These are phyloP conservation scores for Geum urbanum DNA, from an alignment of 306 rosid species.

Conservation along the genomic window DNA sequence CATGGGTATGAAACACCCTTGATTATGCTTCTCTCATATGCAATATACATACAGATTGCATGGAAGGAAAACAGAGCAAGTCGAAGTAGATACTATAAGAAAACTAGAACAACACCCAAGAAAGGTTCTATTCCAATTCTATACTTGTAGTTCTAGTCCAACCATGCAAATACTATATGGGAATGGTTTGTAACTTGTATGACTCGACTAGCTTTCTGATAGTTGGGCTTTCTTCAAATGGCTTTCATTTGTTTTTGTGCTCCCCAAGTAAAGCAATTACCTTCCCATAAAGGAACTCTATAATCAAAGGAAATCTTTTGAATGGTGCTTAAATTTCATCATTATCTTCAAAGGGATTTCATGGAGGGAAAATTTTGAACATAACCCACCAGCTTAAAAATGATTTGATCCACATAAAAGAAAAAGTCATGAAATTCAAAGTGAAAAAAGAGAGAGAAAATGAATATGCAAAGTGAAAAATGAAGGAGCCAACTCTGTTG, in stretches of 20 bases:
- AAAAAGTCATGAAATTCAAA: constrained; percentile 3
- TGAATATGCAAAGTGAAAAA: constrained; percentile 38
- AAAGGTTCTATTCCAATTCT: constrained; percentile 23
- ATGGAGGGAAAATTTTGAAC: background rate
- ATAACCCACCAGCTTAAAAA: constrained; percentile 3
- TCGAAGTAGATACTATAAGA: constrained; percentile 14
- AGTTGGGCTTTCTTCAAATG: constrained; percentile 16
- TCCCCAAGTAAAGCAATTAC: constrained; percentile 25
- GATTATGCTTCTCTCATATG: constrained; percentile 27
- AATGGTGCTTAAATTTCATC: constrained; percentile 8
- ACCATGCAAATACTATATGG: background rate
- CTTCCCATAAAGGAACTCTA: constrained; percentile 26
- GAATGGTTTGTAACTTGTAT: constrained; percentile 28
- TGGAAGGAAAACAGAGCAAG: constrained; percentile 17
- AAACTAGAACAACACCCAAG: constrained; percentile 33
- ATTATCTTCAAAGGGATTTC: background rate
- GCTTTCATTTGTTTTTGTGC: constrained; percentile 22
- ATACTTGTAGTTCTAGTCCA: background rate
- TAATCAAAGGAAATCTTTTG: constrained; percentile 26
- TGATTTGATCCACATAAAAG: background rate
- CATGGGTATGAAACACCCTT: constrained; percentile 1
- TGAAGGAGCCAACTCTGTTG: constrained; percentile 41
- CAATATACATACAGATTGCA: constrained; percentile 33
- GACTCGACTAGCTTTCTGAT: constrained; percentile 35
- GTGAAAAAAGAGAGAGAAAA: background rate